Conservation (phyloP, 148 eudicot genomes). For the Diospyros kaki region DNA sequence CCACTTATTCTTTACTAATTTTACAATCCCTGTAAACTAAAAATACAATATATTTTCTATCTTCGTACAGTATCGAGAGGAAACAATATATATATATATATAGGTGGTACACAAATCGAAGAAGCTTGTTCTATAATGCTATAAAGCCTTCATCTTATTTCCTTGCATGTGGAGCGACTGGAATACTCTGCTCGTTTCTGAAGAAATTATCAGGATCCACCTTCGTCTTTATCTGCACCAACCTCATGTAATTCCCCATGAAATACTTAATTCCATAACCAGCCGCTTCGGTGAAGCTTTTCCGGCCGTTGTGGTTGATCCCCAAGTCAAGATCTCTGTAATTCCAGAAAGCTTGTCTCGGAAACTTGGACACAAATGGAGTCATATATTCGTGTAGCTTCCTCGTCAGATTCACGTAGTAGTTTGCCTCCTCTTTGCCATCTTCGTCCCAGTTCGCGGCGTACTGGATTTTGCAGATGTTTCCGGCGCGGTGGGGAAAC, state of each 20-base stretch:
- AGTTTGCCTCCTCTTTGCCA: conserved; percentile 13
- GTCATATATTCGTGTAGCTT: conserved; percentile 21
- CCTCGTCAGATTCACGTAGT: conserved; percentile 15
- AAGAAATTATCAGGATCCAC: conserved; percentile 1
- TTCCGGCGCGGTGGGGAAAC: conserved; percentile 35
- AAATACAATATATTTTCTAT: too few relatives aligned
- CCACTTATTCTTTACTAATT: too few relatives aligned
- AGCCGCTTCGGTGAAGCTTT: background rate
- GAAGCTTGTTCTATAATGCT: background rate
- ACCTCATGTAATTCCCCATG: conserved; percentile 19
- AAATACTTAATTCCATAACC: conserved; percentile 23
- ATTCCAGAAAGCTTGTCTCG: conserved; percentile 28
- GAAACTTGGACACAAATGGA: conserved; percentile 30
- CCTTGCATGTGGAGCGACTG: background rate
- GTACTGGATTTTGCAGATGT: conserved; percentile 24
- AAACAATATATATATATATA: too few relatives aligned
- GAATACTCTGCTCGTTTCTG: background rate
- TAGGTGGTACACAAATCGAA: background rate
- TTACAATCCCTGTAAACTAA: too few relatives aligned
- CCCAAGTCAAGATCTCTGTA: conserved; percentile 37
- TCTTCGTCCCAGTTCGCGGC: conserved; percentile 28
- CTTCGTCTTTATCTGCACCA: conserved; percentile 14
- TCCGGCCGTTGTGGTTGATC: conserved; percentile 14
- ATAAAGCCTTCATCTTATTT: background rate
- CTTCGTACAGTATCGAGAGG: too few relatives aligned